phyloP scores from a whole-genome alignment of 495 filamentous ascomycete species.

The Neurospora sp. region DNA sequence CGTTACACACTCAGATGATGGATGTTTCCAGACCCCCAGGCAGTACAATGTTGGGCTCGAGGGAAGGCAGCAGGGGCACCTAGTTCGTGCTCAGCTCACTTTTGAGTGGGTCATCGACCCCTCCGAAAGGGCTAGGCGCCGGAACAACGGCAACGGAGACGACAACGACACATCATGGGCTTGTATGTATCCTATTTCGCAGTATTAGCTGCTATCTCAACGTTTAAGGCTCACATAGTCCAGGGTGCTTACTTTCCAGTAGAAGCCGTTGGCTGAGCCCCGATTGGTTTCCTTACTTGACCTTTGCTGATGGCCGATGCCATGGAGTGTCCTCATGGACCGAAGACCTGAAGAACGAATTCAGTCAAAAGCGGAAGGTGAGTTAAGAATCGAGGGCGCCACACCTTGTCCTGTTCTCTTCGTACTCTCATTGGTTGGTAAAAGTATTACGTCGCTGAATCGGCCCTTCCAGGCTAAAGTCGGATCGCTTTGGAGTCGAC shows the following conservation, averaged over 20 bases:
- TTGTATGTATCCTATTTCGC: not conserved
- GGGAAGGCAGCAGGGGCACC: not conserved
- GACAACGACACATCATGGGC: not conserved
- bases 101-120: not conserved
- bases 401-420: constrained; percentile 27
- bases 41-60: not conserved
- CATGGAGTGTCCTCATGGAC: not conserved
- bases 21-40: not conserved
- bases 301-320: constrained; percentile 1
- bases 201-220: not conserved
- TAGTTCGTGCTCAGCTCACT: not conserved
- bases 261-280: not conserved
- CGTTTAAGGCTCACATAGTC: not conserved
- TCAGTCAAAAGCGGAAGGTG: not conserved
- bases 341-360: not conserved
- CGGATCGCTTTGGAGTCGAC: constrained; percentile 3
- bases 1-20: not conserved
- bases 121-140: not conserved
- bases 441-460: constrained; percentile 21
- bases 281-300: not conserved
- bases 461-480: constrained; percentile 34
- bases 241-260: not conserved
- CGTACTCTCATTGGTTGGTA: constrained; percentile 24
- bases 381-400: constrained; percentile 5
- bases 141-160: not conserved